Evolutionary conservation across 352 stramenopile species (phyloP).

Genomic region (Nothophytophthora sp.): DNA sequence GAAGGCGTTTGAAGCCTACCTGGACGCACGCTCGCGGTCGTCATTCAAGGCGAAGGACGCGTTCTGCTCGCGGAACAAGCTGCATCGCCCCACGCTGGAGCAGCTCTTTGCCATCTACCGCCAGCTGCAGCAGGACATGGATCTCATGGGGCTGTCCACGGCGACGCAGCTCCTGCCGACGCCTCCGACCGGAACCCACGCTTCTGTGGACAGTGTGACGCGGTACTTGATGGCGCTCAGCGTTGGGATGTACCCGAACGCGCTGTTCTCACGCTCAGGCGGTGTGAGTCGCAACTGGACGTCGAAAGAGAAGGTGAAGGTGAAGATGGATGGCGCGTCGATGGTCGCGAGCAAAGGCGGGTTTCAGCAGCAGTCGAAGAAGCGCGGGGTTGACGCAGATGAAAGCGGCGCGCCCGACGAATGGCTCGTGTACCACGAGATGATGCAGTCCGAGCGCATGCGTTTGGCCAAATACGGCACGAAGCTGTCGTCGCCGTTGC

Average conservation of each 20-base stretch:
- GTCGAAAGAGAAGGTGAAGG: conserved; percentile 84
- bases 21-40: conserved; percentile 38
- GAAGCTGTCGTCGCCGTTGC: conserved; percentile 57
- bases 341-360: conserved; percentile 41
- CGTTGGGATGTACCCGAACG: conserved; percentile 77
- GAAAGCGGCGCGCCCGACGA: conserved; percentile 36
- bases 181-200: conserved; percentile 4
- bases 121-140: conserved; percentile 64
- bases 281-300: conserved; percentile 62
- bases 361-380: conserved; percentile 27
- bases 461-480: conserved; percentile 73
- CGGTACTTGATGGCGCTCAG: conserved; percentile 70
- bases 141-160: conserved; percentile 45
- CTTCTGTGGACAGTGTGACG: conserved; percentile 33
- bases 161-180: conserved; percentile 42
- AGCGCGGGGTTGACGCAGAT: conserved; percentile 16
- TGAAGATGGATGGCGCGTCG: conserved; percentile 61
- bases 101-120: conserved; percentile 72
- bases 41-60: conserved; percentile 36
- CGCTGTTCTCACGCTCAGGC: conserved; percentile 45
- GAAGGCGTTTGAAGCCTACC: conserved; percentile 65
- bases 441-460: conserved; percentile 78
- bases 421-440: conserved; percentile 85
- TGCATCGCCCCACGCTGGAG: conserved; percentile 63
- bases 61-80: conserved; percentile 67